Percentiles rank a stretch among this genome's conserved stretches.
These are phyloP conservation scores for Exserohilum rostratum DNA, from an alignment of 2,329 filamentous ascomycete species.

Conservation along the genomic window DNA sequence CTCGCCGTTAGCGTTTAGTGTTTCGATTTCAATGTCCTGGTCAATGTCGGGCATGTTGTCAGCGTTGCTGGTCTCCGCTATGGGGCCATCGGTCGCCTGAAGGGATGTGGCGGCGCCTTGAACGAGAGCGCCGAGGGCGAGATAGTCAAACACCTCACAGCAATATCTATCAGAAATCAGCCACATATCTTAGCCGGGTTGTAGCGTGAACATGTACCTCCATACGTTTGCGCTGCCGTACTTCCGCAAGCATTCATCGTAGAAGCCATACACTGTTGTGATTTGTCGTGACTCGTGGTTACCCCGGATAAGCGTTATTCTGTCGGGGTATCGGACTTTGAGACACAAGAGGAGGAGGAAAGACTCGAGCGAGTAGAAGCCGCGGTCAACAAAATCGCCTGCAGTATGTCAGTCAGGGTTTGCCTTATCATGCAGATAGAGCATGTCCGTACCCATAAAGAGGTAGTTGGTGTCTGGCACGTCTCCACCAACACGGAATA, in stretches of 20 bases:
- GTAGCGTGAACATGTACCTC: conserved; percentile 49
- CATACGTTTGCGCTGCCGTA: conserved; percentile 95
- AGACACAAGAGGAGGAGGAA: conserved; percentile 94
- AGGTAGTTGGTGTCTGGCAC: conserved; percentile 96
- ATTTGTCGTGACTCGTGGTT: conserved; percentile 98
- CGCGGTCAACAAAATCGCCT: conserved; percentile 97
- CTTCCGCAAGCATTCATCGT: conserved; percentile 78
- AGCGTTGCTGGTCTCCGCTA: conserved; percentile 58
- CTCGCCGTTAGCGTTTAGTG: conserved; percentile 82
- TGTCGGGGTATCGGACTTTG: conserved; percentile 96
- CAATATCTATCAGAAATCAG: conserved; percentile 62
- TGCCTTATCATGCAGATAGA: neutral
- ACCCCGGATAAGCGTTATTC: conserved; percentile 93
- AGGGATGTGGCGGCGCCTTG: conserved; percentile 77
- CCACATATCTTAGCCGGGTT: neutral
- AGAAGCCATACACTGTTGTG: conserved; percentile 92
- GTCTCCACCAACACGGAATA: conserved; percentile 91
- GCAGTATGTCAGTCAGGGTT: conserved; percentile 4
- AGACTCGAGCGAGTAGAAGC: conserved; percentile 96
- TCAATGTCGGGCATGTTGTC: conserved; percentile 59
- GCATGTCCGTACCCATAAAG: conserved; percentile 75
- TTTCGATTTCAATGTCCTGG: conserved; percentile 87
- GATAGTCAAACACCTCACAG: conserved; percentile 97
- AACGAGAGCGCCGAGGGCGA: conserved; percentile 86
- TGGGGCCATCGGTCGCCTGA: conserved; percentile 64